A percentile compares a stretch with the other conserved stretches of the same genome.
Conservation (phyloP, 2,329 filamentous ascomycete genomes). For the Coleophoma crateriformis region DNA sequence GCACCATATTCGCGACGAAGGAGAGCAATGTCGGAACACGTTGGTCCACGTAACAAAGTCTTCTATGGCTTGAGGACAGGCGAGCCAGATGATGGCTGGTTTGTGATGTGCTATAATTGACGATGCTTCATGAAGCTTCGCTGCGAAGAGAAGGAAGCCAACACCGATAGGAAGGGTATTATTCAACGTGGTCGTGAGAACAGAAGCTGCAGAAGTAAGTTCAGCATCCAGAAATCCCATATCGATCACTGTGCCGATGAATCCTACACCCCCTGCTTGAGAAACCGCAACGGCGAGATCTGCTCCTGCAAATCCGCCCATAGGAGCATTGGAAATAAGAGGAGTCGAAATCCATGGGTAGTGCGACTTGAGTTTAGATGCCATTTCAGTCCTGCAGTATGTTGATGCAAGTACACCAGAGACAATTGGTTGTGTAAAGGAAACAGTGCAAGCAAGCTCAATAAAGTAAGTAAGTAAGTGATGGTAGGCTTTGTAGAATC, state of each 20-base stretch:
- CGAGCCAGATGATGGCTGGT: not conserved
- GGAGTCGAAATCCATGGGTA: conserved; percentile 55
- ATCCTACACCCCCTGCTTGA: conserved; percentile 42
- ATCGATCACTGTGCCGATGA: conserved; percentile 29
- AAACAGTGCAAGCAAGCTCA: too few species aligned
- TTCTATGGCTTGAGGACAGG: conserved; percentile 1
- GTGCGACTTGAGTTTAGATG: not conserved
- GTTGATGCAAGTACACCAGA: too few species aligned
- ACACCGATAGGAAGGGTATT: conserved; percentile 34
- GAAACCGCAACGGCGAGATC: conserved; percentile 54
- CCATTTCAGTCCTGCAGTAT: not conserved
- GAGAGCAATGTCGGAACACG: conserved; percentile 2
- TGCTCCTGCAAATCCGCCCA: conserved; percentile 55
- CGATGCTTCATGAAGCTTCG: not conserved
- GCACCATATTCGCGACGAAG: conserved; percentile 18
- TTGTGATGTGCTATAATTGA: not conserved
- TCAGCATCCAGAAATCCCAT: conserved; percentile 26
- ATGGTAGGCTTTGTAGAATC: too few species aligned
- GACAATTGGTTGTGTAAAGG: too few species aligned
- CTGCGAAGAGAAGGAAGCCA: conserved; percentile 28
- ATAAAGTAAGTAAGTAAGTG: too few species aligned
- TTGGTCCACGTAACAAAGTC: conserved; percentile 9
- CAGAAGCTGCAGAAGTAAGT: conserved; percentile 18
- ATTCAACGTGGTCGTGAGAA: conserved; percentile 1
- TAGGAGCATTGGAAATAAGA: conserved; percentile 56